Conservation (phyloP, 352 stramenopile genomes). For the Poterioochromonas sp. region DNA sequence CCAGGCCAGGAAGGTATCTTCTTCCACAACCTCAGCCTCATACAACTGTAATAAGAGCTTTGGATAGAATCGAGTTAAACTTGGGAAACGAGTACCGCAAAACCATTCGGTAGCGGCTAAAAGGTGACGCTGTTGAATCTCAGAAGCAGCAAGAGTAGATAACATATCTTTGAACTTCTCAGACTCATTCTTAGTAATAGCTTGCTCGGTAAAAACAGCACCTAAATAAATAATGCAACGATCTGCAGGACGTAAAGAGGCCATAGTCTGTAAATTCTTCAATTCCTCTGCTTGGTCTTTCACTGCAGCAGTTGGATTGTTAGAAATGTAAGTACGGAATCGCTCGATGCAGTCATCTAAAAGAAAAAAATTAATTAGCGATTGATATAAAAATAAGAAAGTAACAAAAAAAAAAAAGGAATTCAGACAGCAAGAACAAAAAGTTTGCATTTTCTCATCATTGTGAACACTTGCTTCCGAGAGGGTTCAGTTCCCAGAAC, state of each 20-base stretch:
- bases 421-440: background rate
- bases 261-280: slow-evolving; percentile 48
- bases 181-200: slow-evolving; percentile 68
- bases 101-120: slow-evolving; percentile 79
- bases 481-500: slow-evolving; percentile 28
- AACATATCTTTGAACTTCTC: slow-evolving; percentile 69
- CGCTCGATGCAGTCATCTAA: slow-evolving; percentile 12
- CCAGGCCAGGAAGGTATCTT: slow-evolving; percentile 88
- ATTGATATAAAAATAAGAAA: background rate
- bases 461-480: slow-evolving; percentile 16
- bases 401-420: background rate
- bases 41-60: slow-evolving; percentile 91
- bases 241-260: slow-evolving; percentile 67
- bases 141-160: slow-evolving; percentile 52
- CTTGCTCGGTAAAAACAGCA: slow-evolving; percentile 48
- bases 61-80: slow-evolving; percentile 60
- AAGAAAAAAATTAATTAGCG: background rate
- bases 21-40: slow-evolving; percentile 87
- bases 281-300: slow-evolving; percentile 39
- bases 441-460: background rate
- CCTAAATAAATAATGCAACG: slow-evolving; percentile 85
- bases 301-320: slow-evolving; percentile 5
- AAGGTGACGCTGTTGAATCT: slow-evolving; percentile 80
- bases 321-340: background rate
- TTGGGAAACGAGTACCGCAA: slow-evolving; percentile 67